Percentiles rank a stretch among this genome's conserved stretches.
Conservation (phyloP, 805 yeast species). For the Wickerhamiella sorbophila region DNA sequence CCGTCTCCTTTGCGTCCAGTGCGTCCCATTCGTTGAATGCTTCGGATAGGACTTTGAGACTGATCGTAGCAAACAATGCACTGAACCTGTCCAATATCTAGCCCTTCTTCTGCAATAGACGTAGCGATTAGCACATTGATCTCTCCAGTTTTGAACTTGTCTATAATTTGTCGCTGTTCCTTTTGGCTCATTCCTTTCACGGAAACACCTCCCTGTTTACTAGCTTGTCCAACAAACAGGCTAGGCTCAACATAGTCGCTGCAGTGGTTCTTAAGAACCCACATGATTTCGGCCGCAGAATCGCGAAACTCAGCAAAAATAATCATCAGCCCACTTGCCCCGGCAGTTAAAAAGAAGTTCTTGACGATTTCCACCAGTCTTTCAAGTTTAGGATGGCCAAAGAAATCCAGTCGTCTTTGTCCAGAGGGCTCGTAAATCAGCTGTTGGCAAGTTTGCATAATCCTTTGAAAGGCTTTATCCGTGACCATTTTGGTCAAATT, state of each 20-base stretch:
- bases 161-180: slow-evolving; percentile 64
- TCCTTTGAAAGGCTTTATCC: slow-evolving; percentile 32
- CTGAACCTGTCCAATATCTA: slow-evolving; percentile 97
- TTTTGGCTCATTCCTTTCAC: slow-evolving; percentile 82
- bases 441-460: slow-evolving; percentile 34
- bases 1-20: slow-evolving; percentile 95
- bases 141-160: slow-evolving; percentile 54
- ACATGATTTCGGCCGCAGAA: slow-evolving; percentile 77
- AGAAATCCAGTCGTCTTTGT: slow-evolving; percentile 19
- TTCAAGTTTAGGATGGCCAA: slow-evolving; percentile 64
- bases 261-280: slow-evolving; percentile 30
- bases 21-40: slow-evolving; percentile 93
- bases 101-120: slow-evolving; percentile 95
- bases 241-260: slow-evolving; percentile 43
- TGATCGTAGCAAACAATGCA: slow-evolving; percentile 85
- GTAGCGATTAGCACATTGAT: slow-evolving; percentile 85
- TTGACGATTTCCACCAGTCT: slow-evolving; percentile 42
- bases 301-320: slow-evolving; percentile 81
- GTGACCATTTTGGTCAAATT: slow-evolving; percentile 52
- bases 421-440: slow-evolving; percentile 20
- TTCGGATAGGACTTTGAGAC: slow-evolving; percentile 83
- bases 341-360: slow-evolving; percentile 35
- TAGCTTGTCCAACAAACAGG: slow-evolving; percentile 83
- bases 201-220: slow-evolving; percentile 37
- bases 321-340: slow-evolving; percentile 47